Conservation (phyloP, 2,329 filamentous ascomycete genomes). For the Aciculosporium take region DNA sequence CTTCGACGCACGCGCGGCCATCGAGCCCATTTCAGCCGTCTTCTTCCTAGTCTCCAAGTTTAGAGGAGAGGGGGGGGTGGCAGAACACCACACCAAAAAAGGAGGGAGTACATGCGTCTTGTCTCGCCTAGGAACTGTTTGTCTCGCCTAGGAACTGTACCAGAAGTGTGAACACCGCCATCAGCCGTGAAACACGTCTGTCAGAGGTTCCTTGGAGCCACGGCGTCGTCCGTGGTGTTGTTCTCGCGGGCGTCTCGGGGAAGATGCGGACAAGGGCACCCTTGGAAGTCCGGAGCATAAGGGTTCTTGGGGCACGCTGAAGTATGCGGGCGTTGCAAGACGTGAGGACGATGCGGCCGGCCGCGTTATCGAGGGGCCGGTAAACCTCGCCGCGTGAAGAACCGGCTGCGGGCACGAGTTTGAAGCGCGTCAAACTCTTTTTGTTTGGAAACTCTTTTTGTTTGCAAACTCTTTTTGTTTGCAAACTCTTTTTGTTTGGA, state of each 20-base stretch:
- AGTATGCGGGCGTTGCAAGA: conserved; percentile 55
- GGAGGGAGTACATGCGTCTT: conserved; percentile 29
- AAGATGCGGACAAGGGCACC: conserved; percentile 64
- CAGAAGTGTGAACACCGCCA: conserved; percentile 39
- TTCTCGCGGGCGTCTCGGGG: conserved; percentile 56
- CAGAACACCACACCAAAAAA: no score
- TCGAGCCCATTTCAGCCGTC: no score
- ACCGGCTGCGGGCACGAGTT: conserved; percentile 53
- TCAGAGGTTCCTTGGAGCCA: conserved; percentile 54
- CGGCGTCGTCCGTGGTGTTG: conserved; percentile 52
- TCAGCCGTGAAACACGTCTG: conserved; percentile 39
- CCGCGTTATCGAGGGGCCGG: conserved; percentile 52
- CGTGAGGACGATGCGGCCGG: conserved; percentile 61
- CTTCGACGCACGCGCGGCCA: conserved; percentile 48
- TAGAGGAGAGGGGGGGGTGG: no score
- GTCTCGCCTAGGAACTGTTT: conserved; percentile 41
- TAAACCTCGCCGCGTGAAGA: conserved; percentile 58
- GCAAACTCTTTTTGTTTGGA: neutral
- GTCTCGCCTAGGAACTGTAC: conserved; percentile 40
- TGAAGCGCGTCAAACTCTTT: conserved; percentile 59
- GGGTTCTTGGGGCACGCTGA: conserved; percentile 55
- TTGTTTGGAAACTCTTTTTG: conserved; percentile 15
- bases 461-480: conserved; percentile 52
- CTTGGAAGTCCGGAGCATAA: conserved; percentile 65
- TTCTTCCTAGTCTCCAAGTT: no score